Evolutionary conservation across 2,329 filamentous ascomycete species (phyloP), one percentile per base, ranked within the genome.

Genomic region (Beauveria australis): DNA sequence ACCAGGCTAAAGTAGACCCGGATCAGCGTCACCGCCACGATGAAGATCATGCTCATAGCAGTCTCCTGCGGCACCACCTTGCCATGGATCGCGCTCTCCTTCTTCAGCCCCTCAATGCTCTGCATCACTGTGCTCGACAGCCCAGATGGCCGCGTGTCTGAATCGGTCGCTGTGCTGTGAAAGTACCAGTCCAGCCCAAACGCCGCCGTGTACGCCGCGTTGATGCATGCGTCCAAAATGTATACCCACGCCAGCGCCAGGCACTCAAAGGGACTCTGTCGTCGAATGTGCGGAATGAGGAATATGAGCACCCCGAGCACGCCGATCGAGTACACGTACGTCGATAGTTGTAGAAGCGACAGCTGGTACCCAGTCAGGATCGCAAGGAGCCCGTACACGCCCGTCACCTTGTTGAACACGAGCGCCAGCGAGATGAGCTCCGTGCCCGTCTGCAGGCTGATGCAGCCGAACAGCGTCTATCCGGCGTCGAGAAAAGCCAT

Each of bases 171-270:
- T 19, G 85, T 83, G 12, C 80, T 75, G 80, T 85, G 82, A 62
- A 93, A 79, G 75, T 95, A 96, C 92, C 92, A 97, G 54, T 87
- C 85, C 60, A 91, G 77, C 46, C 89, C 91, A 70, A 97, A 97
- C 9, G 88, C 83, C 51, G 85, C 81, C 0, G 92, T 96, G 76
- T 93, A 96, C 2, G 84, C 82, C 22, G 86, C 85, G 74, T 95
- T 97, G 73, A 95, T 82, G 58, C 89, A 69, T 10, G 89, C 91
- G 75, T 97, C 92, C 67, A 96, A 72, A 14, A 90, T 79, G 73
- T 96, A 96, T 60, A 96, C 79, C 82, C 91, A 96, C 3, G 91
- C 91, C 57, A 97, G 84, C 2, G 86, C 83, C 28, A 97, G 80
- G 67, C 86, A 89, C 69, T 95, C 87, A 61, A 96, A 84, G 1